A percentile compares a stretch with the other conserved stretches of the same genome.
Evolutionary conservation across 2,329 filamentous ascomycete species (phyloP).

Genomic region (Bipolaris victoriae): DNA sequence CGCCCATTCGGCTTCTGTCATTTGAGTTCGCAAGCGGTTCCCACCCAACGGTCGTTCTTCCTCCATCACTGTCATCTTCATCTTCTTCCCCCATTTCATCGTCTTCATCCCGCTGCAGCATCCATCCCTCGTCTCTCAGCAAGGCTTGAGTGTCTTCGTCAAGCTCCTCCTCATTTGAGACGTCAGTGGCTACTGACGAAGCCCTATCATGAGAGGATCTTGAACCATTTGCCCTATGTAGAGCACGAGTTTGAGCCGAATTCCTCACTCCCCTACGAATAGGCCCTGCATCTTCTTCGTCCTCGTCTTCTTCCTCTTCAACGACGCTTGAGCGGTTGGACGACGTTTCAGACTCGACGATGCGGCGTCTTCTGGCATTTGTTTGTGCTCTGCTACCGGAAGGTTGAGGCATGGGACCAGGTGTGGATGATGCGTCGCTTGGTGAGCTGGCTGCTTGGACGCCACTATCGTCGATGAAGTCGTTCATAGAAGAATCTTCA

Average conservation of each 20-base stretch:
- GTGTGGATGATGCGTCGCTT: slow-evolving; percentile 38
- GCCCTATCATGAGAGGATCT: slow-evolving; percentile 37
- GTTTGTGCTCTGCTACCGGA: slow-evolving; percentile 26
- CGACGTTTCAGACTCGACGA: slow-evolving; percentile 50
- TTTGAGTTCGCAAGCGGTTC: slow-evolving; percentile 53
- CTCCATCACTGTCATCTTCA: slow-evolving; percentile 52
- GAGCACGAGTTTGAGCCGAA: slow-evolving; percentile 34
- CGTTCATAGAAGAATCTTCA: slow-evolving; percentile 51
- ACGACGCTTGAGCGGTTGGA: slow-evolving; percentile 44
- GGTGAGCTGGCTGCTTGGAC: slow-evolving; percentile 30
- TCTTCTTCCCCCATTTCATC: slow-evolving; percentile 48
- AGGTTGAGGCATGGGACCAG: slow-evolving; percentile 40
- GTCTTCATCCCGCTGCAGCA: slow-evolving; percentile 48
- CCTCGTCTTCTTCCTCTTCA: slow-evolving; percentile 44
- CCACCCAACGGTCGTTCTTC: slow-evolving; percentile 54
- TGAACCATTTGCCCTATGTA: slow-evolving; percentile 46
- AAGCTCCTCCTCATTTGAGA: slow-evolving; percentile 46
- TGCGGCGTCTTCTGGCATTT: slow-evolving; percentile 39
- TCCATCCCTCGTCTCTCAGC: slow-evolving; percentile 47
- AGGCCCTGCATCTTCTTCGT: slow-evolving; percentile 47
- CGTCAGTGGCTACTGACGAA: slow-evolving; percentile 46
- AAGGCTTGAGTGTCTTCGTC: slow-evolving; percentile 49
- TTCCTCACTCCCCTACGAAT: slow-evolving; percentile 44
- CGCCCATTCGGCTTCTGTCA: slow-evolving; percentile 53
- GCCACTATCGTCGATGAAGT: slow-evolving; percentile 50